Conservation (phyloP, 345 rosid species). For the Mallotus nudiflorus region DNA sequence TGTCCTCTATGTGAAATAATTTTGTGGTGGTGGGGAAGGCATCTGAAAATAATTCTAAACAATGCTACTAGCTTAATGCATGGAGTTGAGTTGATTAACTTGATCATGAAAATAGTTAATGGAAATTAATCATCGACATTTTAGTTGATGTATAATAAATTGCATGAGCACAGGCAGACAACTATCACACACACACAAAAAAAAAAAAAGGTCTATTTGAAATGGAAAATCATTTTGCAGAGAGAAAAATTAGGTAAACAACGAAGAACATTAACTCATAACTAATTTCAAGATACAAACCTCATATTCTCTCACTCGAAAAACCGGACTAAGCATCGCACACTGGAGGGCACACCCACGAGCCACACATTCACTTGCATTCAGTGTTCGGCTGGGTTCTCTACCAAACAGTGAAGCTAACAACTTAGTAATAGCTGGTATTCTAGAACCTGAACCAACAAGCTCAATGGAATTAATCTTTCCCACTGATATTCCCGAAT, state of each 20-base stretch:
- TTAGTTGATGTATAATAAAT: background rate
- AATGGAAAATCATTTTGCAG: background rate
- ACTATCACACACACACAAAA: background rate
- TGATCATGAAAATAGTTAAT: background rate
- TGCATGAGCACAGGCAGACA: background rate
- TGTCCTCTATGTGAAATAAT: background rate
- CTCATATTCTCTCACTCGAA: conserved; percentile 62
- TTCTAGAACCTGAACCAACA: conserved; percentile 68
- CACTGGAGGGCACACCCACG: conserved; percentile 71
- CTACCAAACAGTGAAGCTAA: conserved; percentile 46
- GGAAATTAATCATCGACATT: background rate
- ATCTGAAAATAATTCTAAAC: background rate
- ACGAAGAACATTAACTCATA: background rate
- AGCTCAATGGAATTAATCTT: conserved; percentile 54
- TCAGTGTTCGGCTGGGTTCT: conserved; percentile 57
- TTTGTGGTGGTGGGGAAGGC: too few relatives aligned
- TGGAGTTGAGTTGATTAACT: background rate
- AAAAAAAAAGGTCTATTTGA: background rate
- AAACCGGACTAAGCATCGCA: conserved; percentile 63
- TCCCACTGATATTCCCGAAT: conserved; percentile 40
- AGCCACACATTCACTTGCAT: conserved; percentile 66
- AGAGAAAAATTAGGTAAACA: background rate
- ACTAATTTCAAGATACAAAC: conserved; percentile 28
- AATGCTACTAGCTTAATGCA: too few relatives aligned
- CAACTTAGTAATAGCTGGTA: conserved; percentile 48